Percentiles rank a stretch among this genome's conserved stretches.
phyloP scores from a whole-genome alignment of 176 grass and related monocot genomes.

The Aegilops longissima region DNA sequence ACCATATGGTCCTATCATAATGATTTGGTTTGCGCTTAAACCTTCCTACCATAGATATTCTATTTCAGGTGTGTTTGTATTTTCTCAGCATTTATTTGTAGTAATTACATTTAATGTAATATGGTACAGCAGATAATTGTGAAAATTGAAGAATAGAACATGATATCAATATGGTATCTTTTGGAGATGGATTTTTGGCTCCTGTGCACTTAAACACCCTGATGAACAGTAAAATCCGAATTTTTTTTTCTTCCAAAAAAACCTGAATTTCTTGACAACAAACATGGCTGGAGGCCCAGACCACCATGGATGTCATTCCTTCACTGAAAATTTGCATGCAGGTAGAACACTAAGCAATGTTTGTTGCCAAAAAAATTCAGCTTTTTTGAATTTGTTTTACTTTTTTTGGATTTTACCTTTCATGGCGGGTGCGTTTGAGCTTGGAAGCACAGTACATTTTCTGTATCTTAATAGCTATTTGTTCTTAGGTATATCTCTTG shows the following conservation, averaged over 20 bases:
- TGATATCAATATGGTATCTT: neutral
- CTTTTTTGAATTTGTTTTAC: neutral
- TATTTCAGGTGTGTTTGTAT: neutral
- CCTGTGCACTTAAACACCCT: no score
- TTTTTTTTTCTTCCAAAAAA: no score
- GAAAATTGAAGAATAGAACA: conserved; percentile 5
- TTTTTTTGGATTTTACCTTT: no score
- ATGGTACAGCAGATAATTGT: neutral
- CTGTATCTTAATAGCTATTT: neutral
- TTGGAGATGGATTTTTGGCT: no score
- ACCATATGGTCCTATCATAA: neutral
- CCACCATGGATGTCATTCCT: no score
- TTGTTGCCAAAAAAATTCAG: neutral
- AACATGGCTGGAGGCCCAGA: no score
- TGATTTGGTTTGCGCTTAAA: neutral
- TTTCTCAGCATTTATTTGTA: neutral
- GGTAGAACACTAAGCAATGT: neutral
- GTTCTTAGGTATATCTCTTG: conserved; percentile 76
- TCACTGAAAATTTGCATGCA: neutral
- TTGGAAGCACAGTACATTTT: neutral
- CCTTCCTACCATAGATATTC: neutral
- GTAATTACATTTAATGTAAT: neutral
- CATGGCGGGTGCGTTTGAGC: neutral
- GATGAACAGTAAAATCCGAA: no score
- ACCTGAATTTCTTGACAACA: no score